phyloP scores from a whole-genome alignment of 345 rosid genomes.

The Populus davidiana region DNA sequence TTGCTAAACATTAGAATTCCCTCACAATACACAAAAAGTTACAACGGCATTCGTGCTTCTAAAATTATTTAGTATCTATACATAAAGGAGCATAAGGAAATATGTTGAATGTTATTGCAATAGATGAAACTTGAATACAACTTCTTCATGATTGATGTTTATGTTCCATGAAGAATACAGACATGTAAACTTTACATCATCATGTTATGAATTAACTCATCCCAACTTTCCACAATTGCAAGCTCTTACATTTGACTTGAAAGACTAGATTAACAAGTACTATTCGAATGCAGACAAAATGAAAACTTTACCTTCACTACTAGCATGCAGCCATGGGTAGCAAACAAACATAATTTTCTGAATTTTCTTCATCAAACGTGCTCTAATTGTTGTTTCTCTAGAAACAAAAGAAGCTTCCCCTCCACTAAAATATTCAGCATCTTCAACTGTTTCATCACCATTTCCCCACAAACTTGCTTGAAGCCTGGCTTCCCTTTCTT shows the following conservation, averaged over 20 bases:
- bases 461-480: conserved; percentile 94
- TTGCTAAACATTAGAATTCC: not conserved
- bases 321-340: conserved; percentile 94
- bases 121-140: not conserved
- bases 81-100: not conserved
- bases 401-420: conserved; percentile 48
- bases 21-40: not conserved
- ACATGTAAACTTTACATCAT: not conserved
- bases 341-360: conserved; percentile 72
- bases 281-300: conserved; percentile 6
- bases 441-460: conserved; percentile 62
- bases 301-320: conserved; percentile 67
- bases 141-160: not conserved
- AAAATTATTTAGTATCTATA: not conserved
- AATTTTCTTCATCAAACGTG: conserved; percentile 51
- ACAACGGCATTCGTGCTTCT: not conserved
- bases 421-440: conserved; percentile 43
- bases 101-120: not conserved
- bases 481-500: conserved; percentile 94
- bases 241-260: not conserved
- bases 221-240: not conserved
- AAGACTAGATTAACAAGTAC: not conserved
- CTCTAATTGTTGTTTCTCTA: conserved; percentile 51
- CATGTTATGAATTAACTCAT: not conserved
- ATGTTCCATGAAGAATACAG: not conserved